phyloP scores from a whole-genome alignment of 2,329 filamentous ascomycete species.

The Pezicula carpinea region DNA sequence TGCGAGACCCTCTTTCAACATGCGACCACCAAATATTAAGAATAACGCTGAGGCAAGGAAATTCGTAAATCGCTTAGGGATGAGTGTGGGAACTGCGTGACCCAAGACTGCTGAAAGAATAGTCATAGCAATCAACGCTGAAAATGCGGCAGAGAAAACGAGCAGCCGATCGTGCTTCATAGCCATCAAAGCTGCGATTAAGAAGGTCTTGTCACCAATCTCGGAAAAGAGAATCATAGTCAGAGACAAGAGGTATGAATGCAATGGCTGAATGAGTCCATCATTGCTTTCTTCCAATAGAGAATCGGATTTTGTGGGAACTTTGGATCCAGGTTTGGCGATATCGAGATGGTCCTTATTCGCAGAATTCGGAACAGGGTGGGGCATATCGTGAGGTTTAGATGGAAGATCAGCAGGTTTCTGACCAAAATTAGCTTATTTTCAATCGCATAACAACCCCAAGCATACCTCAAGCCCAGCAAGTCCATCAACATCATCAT shows the following conservation, averaged over 20 bases:
- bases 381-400: slow-evolving; percentile 69
- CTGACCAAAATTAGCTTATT: slow-evolving; percentile 37
- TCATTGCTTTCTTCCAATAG: slow-evolving; percentile 40
- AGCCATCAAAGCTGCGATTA: slow-evolving; percentile 95
- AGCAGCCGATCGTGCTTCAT: slow-evolving; percentile 95
- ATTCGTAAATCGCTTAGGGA: slow-evolving; percentile 87
- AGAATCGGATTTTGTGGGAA: slow-evolving; percentile 27
- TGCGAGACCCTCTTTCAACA: slow-evolving; percentile 79
- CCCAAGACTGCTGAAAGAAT: slow-evolving; percentile 88
- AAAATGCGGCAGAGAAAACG: slow-evolving; percentile 93
- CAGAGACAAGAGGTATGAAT: slow-evolving; percentile 87
- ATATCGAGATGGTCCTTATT: slow-evolving; percentile 61
- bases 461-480: slow-evolving; percentile 55
- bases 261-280: slow-evolving; percentile 71
- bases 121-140: slow-evolving; percentile 89
- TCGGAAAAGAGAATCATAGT: slow-evolving; percentile 98
- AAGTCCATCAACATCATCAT: slow-evolving; percentile 26
- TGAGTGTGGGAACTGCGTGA: slow-evolving; percentile 83
- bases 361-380: slow-evolving; percentile 61
- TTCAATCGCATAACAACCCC: neutral
- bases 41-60: slow-evolving; percentile 82
- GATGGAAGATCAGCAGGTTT: slow-evolving; percentile 79
- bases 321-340: slow-evolving; percentile 35
- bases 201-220: slow-evolving; percentile 96
- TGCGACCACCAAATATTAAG: slow-evolving; percentile 79